These are phyloP conservation scores for Tieghemostelium lacteum DNA, from an alignment of 78 protist genomes.

Conservation along the genomic window DNA sequence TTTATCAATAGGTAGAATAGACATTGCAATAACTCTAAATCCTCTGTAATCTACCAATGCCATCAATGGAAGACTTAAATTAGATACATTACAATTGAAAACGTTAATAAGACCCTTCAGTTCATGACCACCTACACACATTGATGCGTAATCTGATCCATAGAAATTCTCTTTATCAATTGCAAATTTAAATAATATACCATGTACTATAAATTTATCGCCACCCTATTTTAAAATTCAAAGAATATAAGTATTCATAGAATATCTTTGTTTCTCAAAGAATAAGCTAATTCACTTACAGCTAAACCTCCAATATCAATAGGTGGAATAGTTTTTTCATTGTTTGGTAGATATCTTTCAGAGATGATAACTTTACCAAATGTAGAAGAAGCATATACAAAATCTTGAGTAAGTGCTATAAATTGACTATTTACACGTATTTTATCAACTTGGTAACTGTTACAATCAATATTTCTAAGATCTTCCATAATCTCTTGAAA, in stretches of 20 bases:
- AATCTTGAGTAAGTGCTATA: constrained; percentile 82
- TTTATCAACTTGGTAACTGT: constrained; percentile 38
- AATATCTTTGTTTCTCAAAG: too few species aligned
- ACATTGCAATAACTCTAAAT: constrained; percentile 80
- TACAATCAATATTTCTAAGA: constrained; percentile 56
- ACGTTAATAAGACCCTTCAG: constrained; percentile 72
- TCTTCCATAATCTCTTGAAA: constrained; percentile 82
- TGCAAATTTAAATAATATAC: constrained; percentile 79
- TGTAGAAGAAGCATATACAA: constrained; percentile 70
- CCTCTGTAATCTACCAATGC: constrained; percentile 85
- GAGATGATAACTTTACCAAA: constrained; percentile 83
- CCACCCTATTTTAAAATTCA: constrained; percentile 19
- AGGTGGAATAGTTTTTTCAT: constrained; percentile 77
- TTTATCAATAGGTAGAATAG: constrained; percentile 74
- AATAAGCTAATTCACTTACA: too few species aligned
- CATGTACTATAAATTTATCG: constrained; percentile 64
- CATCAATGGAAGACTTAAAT: constrained; percentile 80
- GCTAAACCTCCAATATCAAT: constrained; percentile 82
- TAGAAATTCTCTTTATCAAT: constrained; percentile 66
- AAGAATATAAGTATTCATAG: not conserved
- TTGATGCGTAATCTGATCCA: constrained; percentile 65
- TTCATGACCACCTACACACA: constrained; percentile 69
- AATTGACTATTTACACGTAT: constrained; percentile 68
- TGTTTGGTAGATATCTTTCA: constrained; percentile 71
- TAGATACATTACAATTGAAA: constrained; percentile 27